Evolutionary conservation across 495 filamentous ascomycete species (phyloP).

Genomic region (Trichoderma orchidacearum): DNA sequence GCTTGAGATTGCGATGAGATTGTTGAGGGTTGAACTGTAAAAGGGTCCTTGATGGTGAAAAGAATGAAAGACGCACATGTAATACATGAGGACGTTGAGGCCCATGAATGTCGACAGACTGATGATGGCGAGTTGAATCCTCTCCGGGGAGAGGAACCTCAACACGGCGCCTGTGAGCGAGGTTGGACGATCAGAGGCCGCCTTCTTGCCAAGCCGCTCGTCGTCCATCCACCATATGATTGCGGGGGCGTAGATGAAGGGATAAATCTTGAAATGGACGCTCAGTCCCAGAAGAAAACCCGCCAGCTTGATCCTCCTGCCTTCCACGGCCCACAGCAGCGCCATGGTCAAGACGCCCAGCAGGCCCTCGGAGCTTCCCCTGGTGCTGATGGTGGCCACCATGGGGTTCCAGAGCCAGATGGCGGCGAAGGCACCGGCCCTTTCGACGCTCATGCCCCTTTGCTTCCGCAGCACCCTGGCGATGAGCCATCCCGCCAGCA

Average conservation of each 20-base stretch:
- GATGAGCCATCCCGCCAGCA: constrained; percentile 81
- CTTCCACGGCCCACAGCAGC: constrained; percentile 66
- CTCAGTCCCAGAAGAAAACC: constrained; percentile 67
- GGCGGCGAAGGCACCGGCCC: constrained; percentile 57
- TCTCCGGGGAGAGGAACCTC: constrained; percentile 45
- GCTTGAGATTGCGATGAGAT: too few relatives aligned
- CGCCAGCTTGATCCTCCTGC: constrained; percentile 44
- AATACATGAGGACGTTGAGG: constrained; percentile 68
- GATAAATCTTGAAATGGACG: constrained; percentile 98
- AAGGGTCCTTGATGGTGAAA: too few relatives aligned
- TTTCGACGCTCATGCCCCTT: constrained; percentile 14
- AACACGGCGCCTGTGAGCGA: constrained; percentile 12
- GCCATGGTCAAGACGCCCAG: constrained; percentile 71
- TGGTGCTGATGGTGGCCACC: constrained; percentile 90
- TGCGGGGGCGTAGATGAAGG: constrained; percentile 80
- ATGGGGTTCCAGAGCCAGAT: constrained; percentile 96
- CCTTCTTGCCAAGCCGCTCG: constrained; percentile 17
- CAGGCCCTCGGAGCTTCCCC: constrained; percentile 86
- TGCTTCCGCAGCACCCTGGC: constrained; percentile 15
- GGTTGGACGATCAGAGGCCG: neutral
- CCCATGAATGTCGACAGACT: constrained; percentile 57
- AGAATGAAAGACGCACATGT: constrained; percentile 28
- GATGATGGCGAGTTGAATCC: constrained; percentile 46
- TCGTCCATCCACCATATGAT: constrained; percentile 80
- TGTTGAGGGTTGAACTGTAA: too few relatives aligned